A percentile compares a stretch with the other conserved stretches of the same genome.
Conservation (phyloP, 2,329 filamentous ascomycete genomes). For the Apiospora rasikravindrae region DNA sequence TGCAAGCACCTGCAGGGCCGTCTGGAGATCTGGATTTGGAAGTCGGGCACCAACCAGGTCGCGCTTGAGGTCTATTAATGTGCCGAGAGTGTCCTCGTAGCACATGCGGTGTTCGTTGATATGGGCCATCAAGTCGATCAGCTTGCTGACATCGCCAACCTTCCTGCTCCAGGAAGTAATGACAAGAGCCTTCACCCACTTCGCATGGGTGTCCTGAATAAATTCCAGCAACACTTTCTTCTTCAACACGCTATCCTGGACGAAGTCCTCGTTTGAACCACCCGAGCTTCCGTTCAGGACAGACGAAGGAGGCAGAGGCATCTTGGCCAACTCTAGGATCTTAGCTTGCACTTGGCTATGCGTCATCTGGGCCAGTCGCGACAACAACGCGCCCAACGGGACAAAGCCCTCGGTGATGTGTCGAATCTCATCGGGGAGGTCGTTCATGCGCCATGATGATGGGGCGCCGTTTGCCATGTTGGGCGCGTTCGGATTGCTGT, state of each 20-base stretch:
- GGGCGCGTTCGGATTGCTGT: conserved; percentile 24
- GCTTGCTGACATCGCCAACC: conserved; percentile 77
- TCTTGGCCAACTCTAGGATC: conserved; percentile 71
- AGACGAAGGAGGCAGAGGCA: conserved; percentile 61
- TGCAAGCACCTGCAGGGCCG: conserved; percentile 82
- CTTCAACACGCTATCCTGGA: conserved; percentile 72
- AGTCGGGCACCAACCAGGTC: conserved; percentile 75
- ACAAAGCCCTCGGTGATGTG: conserved; percentile 81
- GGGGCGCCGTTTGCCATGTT: conserved; percentile 39
- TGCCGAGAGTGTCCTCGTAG: conserved; percentile 65
- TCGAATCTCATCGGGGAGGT: conserved; percentile 64
- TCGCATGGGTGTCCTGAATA: conserved; percentile 77
- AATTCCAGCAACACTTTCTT: conserved; percentile 79
- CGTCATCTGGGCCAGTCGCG: conserved; percentile 80
- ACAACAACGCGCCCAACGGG: conserved; percentile 75
- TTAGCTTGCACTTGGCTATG: conserved; percentile 78
- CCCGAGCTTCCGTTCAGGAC: conserved; percentile 55
- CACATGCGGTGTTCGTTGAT: conserved; percentile 66
- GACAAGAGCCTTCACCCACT: conserved; percentile 92
- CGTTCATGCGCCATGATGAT: conserved; percentile 53
- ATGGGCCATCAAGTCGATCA: conserved; percentile 86
- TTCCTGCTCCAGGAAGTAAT: conserved; percentile 89
- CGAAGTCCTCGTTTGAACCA: conserved; percentile 58
- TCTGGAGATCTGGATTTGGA: conserved; percentile 89
- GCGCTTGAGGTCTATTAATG: conserved; percentile 74